A percentile compares a stretch with the other conserved stretches of the same genome.
These are phyloP conservation scores for Calonectria henricotiae DNA, from an alignment of 2,329 filamentous ascomycete species.

Conservation along the genomic window DNA sequence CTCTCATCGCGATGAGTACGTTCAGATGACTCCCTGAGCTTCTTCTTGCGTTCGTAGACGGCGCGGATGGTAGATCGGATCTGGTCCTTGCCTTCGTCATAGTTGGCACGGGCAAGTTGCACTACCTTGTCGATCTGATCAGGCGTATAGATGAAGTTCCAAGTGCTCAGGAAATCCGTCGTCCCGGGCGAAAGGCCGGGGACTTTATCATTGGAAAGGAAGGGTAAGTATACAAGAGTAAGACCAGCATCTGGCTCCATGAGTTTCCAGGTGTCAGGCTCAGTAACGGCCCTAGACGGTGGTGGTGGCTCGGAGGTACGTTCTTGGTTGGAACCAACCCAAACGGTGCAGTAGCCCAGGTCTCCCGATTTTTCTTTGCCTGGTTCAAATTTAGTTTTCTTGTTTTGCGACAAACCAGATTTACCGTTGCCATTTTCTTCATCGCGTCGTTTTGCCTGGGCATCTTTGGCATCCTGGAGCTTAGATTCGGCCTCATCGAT, in stretches of 20 bases:
- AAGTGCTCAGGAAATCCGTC: slow-evolving; percentile 92
- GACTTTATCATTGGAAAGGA: slow-evolving; percentile 86
- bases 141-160: slow-evolving; percentile 97
- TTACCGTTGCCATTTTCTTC: slow-evolving; percentile 50
- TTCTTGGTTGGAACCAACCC: slow-evolving; percentile 90
- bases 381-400: slow-evolving; percentile 60
- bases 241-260: slow-evolving; percentile 87
- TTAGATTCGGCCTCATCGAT: slow-evolving; percentile 75
- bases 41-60: slow-evolving; percentile 94
- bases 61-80: slow-evolving; percentile 86
- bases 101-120: slow-evolving; percentile 88
- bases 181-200: slow-evolving; percentile 86
- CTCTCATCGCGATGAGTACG: slow-evolving; percentile 58
- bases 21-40: slow-evolving; percentile 72
- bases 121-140: slow-evolving; percentile 92
- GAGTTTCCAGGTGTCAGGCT: slow-evolving; percentile 77
- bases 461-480: slow-evolving; percentile 72
- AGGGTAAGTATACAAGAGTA: slow-evolving; percentile 90
- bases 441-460: slow-evolving; percentile 58
- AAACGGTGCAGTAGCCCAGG: slow-evolving; percentile 93
- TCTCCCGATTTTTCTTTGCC: slow-evolving; percentile 70
- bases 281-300: slow-evolving; percentile 68
- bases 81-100: slow-evolving; percentile 84
- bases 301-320: slow-evolving; percentile 71
- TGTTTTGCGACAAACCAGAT: slow-evolving; percentile 49